Conservation (phyloP, 257 asterid genomes). For the Solanum etuberosum region DNA sequence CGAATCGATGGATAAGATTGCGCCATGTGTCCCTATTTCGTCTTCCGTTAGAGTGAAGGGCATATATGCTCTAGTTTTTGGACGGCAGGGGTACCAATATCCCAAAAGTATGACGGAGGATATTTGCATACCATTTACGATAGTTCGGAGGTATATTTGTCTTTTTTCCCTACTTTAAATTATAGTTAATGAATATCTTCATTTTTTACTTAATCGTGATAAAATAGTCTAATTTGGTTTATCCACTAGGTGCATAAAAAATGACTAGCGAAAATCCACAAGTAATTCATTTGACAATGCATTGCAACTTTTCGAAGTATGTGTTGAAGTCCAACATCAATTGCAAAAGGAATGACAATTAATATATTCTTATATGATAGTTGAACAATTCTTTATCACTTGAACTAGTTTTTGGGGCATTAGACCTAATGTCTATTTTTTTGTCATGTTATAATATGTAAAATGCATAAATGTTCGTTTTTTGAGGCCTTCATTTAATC, state of each 20-base stretch:
- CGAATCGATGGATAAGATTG: too few relatives aligned
- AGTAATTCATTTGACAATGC: not conserved
- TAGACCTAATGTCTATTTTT: not conserved
- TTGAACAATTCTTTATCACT: not conserved
- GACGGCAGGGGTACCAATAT: rapidly evolving
- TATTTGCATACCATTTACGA: too few relatives aligned
- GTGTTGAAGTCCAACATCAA: not conserved
- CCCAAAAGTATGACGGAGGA: too few relatives aligned
- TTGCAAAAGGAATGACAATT: not conserved
- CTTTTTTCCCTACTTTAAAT: not conserved
- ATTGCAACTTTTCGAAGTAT: not conserved
- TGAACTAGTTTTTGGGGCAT: not conserved
- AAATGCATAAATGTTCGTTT: rapidly evolving
- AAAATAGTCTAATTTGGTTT: not conserved
- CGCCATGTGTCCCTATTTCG: too few relatives aligned
- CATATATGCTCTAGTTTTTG: too few relatives aligned
- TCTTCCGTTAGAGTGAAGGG: too few relatives aligned
- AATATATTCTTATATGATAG: not conserved
- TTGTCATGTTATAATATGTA: not conserved
- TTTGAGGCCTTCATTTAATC: not conserved
- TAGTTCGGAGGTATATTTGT: too few relatives aligned
- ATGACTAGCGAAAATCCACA: not conserved
- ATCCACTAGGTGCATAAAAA: not conserved
- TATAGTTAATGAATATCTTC: not conserved
- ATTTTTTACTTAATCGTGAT: not conserved